Evolutionary conservation across 2,329 filamentous ascomycete genomes (phyloP).

Genomic region (Neopestalotiopsis clavispora): DNA sequence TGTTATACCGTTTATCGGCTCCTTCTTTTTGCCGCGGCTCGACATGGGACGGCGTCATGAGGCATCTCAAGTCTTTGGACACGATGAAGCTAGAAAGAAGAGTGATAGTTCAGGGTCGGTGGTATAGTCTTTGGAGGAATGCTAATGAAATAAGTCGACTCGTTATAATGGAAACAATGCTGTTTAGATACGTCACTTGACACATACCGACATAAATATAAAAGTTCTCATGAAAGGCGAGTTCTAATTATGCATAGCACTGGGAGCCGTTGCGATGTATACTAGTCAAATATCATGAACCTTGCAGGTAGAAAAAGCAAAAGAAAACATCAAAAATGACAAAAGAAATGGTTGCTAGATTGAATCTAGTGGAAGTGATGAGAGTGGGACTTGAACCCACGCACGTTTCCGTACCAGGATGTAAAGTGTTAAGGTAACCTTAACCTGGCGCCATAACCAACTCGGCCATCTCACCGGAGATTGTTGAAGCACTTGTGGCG

Average conservation of each 20-base stretch:
- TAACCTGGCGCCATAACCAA: constrained; percentile 15
- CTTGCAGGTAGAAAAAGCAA: not conserved
- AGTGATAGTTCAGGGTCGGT: not conserved
- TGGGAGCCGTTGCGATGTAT: not conserved
- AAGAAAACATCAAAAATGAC: not conserved
- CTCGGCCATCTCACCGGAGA: constrained; percentile 12
- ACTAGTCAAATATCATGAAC: not conserved
- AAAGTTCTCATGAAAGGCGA: too few relatives aligned
- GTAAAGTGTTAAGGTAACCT: constrained; percentile 12
- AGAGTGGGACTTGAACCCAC: constrained; percentile 15
- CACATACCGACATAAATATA: too few relatives aligned
- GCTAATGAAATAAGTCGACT: too few relatives aligned
- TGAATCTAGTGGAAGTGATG: constrained; percentile 9
- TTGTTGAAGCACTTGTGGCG: not conserved
- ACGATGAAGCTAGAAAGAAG: not conserved
- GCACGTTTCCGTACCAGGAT: constrained; percentile 14
- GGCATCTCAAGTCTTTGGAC: not conserved
- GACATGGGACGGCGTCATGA: not conserved
- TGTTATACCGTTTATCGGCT: constrained; percentile 5
- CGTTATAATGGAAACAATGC: too few relatives aligned
- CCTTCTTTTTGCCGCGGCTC: constrained; percentile 4
- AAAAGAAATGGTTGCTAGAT: not conserved
- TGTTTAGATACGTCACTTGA: too few relatives aligned
- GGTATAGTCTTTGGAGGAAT: not conserved
- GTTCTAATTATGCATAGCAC: not conserved